A percentile compares a stretch with the other conserved stretches of the same genome.
Conservation (phyloP, 2,329 filamentous ascomycete species). For the Elsinoe arachidis region DNA sequence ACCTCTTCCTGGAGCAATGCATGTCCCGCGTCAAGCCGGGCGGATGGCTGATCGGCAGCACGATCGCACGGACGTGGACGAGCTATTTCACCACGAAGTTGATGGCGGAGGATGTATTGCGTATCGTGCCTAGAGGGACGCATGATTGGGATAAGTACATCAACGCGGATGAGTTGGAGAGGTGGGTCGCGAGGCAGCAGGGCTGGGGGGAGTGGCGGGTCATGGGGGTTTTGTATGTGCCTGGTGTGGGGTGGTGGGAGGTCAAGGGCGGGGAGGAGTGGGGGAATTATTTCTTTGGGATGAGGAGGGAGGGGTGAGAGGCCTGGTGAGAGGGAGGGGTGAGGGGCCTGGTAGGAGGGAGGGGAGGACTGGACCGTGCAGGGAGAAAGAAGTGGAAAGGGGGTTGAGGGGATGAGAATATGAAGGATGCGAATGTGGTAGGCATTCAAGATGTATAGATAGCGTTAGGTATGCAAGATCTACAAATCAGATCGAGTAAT, state of each 20-base stretch:
- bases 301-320: constrained; percentile 46
- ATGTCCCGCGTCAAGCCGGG: constrained; percentile 74
- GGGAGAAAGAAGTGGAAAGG: too few relatives aligned
- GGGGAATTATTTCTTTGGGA: constrained; percentile 94
- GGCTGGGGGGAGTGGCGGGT: constrained; percentile 55
- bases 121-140: constrained; percentile 84
- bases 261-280: constrained; percentile 71
- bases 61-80: constrained; percentile 80
- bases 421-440: too few relatives aligned
- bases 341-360: neutral
- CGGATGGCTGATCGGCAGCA: constrained; percentile 87
- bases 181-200: constrained; percentile 35
- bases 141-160: constrained; percentile 97
- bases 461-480: too few relatives aligned
- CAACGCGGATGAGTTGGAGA: constrained; percentile 66
- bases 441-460: too few relatives aligned
- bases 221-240: constrained; percentile 83
- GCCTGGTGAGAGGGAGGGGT: neutral
- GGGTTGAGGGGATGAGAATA: too few relatives aligned
- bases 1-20: constrained; percentile 62
- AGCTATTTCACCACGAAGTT: constrained; percentile 91
- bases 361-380: too few relatives aligned
- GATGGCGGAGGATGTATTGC: constrained; percentile 76
- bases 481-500: too few relatives aligned
- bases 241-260: constrained; percentile 81